phyloP scores from a whole-genome alignment of 2,329 filamentous ascomycete species.

The Colletotrichum sp. region DNA sequence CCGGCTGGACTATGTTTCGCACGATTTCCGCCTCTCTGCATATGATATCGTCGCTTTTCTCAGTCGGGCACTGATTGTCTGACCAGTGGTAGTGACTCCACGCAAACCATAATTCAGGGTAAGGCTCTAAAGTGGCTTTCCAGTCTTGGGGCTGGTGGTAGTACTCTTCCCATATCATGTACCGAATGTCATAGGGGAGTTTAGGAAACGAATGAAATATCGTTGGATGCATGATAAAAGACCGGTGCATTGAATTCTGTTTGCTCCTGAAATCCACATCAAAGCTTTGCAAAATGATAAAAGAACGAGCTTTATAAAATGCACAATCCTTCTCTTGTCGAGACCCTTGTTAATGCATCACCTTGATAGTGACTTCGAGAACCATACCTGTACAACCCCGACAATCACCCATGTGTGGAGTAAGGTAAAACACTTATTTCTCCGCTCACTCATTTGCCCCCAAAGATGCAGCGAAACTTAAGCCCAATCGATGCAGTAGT shows the following conservation, averaged over 20 bases:
- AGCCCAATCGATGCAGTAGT: no score
- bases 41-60: neutral
- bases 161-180: neutral
- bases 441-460: no score
- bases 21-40: neutral
- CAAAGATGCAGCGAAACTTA: no score
- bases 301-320: neutral
- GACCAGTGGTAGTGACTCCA: neutral
- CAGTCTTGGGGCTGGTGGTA: neutral
- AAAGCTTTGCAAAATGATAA: neutral
- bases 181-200: neutral
- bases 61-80: neutral
- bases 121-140: neutral
- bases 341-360: neutral
- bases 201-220: neutral
- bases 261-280: neutral
- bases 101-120: neutral
- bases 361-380: neutral
- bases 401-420: no score
- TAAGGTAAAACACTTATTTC: no score
- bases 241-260: neutral
- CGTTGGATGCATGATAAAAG: neutral
- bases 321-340: neutral
- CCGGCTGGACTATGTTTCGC: neutral
- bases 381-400: no score